A percentile compares a stretch with the other conserved stretches of the same genome.
phyloP scores from a whole-genome alignment of 31 red algal species.

The Odonthalia washingtoniensis region DNA sequence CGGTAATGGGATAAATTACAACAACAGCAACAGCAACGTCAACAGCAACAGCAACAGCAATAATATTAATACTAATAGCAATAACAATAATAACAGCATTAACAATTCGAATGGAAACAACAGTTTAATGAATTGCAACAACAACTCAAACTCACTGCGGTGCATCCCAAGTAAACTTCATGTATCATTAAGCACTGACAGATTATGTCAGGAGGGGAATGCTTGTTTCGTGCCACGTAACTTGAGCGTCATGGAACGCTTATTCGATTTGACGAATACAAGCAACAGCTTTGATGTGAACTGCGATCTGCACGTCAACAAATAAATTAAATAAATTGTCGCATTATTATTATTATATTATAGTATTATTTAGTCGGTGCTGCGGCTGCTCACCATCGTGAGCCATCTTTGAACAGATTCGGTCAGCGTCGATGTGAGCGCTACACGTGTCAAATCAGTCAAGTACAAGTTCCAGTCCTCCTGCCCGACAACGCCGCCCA shows the following conservation, averaged over 20 bases:
- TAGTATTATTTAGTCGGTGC: too few species aligned
- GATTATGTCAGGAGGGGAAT: slow-evolving; percentile 5
- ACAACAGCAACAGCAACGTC: not conserved
- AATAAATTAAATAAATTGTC: too few species aligned
- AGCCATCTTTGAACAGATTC: not conserved
- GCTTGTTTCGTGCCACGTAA: slow-evolving; percentile 40
- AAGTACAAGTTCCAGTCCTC: not conserved
- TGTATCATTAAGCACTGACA: slow-evolving; percentile 69
- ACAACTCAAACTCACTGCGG: slow-evolving; percentile 29
- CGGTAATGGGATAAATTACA: too few species aligned
- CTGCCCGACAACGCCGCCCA: not conserved
- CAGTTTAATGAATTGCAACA: too few species aligned
- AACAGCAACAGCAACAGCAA: not conserved
- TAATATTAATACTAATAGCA: too few species aligned
- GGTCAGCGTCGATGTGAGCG: not conserved
- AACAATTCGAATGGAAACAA: too few species aligned
- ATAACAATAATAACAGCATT: too few species aligned
- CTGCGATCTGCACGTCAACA: not conserved
- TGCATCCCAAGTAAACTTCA: slow-evolving; percentile 71
- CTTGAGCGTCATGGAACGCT: slow-evolving; percentile 55
- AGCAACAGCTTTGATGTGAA: slow-evolving; percentile 6
- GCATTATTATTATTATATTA: too few species aligned
- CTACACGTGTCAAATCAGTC: not conserved
- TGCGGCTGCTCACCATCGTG: not conserved
- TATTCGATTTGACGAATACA: slow-evolving; percentile 57